Evolutionary conservation across 106 monocot genomes (phyloP).

Genomic region (Gastrodia elata): DNA sequence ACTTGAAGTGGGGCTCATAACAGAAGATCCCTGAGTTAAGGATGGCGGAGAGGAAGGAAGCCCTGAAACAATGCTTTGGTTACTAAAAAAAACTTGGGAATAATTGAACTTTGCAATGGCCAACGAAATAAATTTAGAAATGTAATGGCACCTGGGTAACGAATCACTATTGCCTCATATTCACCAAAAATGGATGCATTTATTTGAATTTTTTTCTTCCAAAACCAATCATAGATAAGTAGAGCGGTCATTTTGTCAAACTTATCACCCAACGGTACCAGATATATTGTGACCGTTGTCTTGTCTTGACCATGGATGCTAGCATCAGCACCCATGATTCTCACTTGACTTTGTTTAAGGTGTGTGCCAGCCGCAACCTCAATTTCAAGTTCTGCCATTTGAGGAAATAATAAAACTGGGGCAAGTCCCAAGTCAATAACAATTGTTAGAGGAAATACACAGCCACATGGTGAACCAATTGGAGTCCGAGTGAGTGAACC

Average conservation of each 20-base stretch:
- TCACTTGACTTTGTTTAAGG: conserved; percentile 68
- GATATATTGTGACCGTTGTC: conserved; percentile 57
- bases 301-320: conserved; percentile 27
- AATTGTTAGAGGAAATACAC: conserved; percentile 72
- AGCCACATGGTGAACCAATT: conserved; percentile 86
- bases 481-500: conserved; percentile 61
- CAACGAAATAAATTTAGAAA: neutral
- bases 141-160: conserved; percentile 62
- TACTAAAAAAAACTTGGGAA: conserved; percentile 1
- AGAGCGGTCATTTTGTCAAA: conserved; percentile 77
- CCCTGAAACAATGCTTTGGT: conserved; percentile 27
- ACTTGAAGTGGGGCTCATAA: conserved; percentile 20
- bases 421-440: conserved; percentile 61
- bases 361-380: conserved; percentile 59
- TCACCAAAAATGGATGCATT: conserved; percentile 67
- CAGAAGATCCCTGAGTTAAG: conserved; percentile 11
- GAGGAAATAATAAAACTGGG: conserved; percentile 55
- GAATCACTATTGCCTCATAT: conserved; percentile 62
- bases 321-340: conserved; percentile 45
- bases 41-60: conserved; percentile 62
- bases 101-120: neutral
- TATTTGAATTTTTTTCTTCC: conserved; percentile 61
- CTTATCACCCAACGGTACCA: conserved; percentile 77
- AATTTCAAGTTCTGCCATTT: conserved; percentile 63
- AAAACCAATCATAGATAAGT: conserved; percentile 76